Percentiles rank a stretch among this genome's conserved stretches.
These are phyloP conservation scores for Spergularia azorica DNA, from an alignment of 179 eudicot species.

Conservation along the genomic window DNA sequence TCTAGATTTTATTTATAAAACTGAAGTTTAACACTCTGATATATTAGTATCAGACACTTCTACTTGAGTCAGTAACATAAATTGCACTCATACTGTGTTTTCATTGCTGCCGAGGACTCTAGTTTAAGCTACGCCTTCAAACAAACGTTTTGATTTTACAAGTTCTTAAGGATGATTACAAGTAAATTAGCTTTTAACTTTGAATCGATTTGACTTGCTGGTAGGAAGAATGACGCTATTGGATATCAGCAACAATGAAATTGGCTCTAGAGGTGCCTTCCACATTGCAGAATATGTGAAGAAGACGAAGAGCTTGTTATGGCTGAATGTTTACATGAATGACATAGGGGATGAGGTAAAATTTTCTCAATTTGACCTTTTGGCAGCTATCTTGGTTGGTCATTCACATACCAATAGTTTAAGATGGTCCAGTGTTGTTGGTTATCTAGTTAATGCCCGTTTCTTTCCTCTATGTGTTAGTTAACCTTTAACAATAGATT, in stretches of 20 bases:
- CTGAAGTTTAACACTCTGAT: no score
- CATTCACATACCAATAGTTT: background rate
- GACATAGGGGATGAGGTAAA: slow-evolving; percentile 96
- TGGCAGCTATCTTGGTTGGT: slow-evolving; percentile 1
- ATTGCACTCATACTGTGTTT: no score
- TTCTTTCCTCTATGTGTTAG: background rate
- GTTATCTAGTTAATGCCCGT: background rate
- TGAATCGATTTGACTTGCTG: slow-evolving; percentile 14
- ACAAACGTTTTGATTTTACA: background rate
- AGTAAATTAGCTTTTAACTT: slow-evolving; percentile 1
- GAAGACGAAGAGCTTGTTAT: slow-evolving; percentile 68
- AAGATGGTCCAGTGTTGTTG: background rate
- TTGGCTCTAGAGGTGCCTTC: slow-evolving; percentile 74
- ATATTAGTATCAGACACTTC: background rate
- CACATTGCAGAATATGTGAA: slow-evolving; percentile 80
- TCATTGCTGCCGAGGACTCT: slow-evolving; percentile 1
- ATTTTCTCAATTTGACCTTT: background rate
- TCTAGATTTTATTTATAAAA: no score
- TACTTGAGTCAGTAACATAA: background rate
- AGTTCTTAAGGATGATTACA: slow-evolving; percentile 1
- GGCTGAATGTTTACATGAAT: slow-evolving; percentile 81
- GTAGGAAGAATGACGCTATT: slow-evolving; percentile 64
- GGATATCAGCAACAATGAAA: slow-evolving; percentile 86
- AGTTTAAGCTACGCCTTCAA: background rate
- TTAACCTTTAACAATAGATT: background rate